Evolutionary conservation across 768 basidiomycete genomes (phyloP).

Genomic region (Udeniomyces megalosporus): DNA sequence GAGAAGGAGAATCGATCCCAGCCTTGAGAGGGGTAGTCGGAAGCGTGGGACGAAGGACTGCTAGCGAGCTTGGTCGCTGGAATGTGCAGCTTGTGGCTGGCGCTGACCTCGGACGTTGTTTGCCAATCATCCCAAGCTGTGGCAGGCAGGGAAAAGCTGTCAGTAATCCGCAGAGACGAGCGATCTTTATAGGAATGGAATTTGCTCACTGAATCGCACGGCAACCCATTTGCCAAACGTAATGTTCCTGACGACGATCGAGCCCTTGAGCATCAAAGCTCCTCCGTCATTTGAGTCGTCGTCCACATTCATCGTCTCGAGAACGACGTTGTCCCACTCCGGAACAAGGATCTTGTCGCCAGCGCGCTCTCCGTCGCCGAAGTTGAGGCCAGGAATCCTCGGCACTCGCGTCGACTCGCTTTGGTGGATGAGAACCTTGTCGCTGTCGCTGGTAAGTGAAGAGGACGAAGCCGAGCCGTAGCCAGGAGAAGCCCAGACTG

Average conservation of each 20-base stretch:
- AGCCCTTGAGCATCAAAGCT: slow-evolving; percentile 43
- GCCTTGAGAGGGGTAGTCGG: slow-evolving; percentile 23
- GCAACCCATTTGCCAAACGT: slow-evolving; percentile 75
- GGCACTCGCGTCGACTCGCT: slow-evolving; percentile 1
- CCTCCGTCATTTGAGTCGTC: slow-evolving; percentile 27
- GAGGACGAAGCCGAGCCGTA: not conserved
- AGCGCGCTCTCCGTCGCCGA: slow-evolving; percentile 5
- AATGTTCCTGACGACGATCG: slow-evolving; percentile 63
- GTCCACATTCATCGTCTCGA: slow-evolving; percentile 33
- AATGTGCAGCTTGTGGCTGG: slow-evolving; percentile 29
- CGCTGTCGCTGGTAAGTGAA: not conserved
- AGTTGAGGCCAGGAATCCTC: slow-evolving; percentile 2
- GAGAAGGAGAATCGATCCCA: slow-evolving; percentile 61
- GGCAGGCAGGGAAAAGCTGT: not conserved
- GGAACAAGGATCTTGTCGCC: not conserved
- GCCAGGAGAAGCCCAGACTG: not conserved
- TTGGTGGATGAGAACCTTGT: slow-evolving; percentile 8
- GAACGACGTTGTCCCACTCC: slow-evolving; percentile 29
- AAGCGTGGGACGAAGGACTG: not conserved
- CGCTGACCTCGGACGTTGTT: slow-evolving; percentile 84
- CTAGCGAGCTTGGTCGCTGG: slow-evolving; percentile 21
- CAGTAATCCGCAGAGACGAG: no score
- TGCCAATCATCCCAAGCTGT: slow-evolving; percentile 74
- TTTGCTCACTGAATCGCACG: slow-evolving; percentile 53
- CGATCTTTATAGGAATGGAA: no score